Evolutionary conservation across 2,329 filamentous ascomycete genomes (phyloP).

Genomic region (Blumeria graminis): DNA sequence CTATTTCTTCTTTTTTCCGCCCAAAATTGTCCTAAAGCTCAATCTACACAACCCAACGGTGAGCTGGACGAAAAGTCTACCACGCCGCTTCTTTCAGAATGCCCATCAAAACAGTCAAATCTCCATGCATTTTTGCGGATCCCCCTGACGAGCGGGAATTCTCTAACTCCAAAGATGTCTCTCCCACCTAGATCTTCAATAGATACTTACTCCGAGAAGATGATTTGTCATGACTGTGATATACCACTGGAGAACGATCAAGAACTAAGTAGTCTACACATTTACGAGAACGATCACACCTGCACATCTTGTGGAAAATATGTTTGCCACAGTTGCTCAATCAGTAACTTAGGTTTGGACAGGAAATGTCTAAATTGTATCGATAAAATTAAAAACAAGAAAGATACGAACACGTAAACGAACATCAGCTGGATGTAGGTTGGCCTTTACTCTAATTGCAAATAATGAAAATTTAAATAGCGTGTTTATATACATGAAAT

Average conservation of each 20-base stretch:
- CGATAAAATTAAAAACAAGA: constrained; percentile 1
- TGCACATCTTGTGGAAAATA: constrained; percentile 28
- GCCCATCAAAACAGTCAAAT: constrained; percentile 21
- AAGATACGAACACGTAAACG: too few species aligned
- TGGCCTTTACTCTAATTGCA: too few species aligned
- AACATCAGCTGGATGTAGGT: too few species aligned
- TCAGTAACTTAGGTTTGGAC: constrained; percentile 30
- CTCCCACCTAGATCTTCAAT: constrained; percentile 4
- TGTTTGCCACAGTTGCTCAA: constrained; percentile 34
- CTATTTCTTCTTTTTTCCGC: constrained; percentile 33
- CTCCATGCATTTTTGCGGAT: constrained; percentile 39
- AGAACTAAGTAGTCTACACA: constrained; percentile 21
- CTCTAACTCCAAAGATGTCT: constrained; percentile 9
- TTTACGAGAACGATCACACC: constrained; percentile 14
- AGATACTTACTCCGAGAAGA: constrained; percentile 11
- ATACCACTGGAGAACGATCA: constrained; percentile 11
- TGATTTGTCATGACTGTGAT: constrained; percentile 31
- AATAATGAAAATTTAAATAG: too few species aligned
- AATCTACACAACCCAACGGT: constrained; percentile 5
- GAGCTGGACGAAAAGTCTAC: constrained; percentile 6
- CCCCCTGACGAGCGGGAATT: constrained; percentile 13
- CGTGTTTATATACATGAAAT: too few species aligned
- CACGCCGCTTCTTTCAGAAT: background rate
- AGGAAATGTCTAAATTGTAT: constrained; percentile 29
- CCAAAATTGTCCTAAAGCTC: constrained; percentile 18